phyloP scores from a whole-genome alignment of 2,329 filamentous ascomycete species.

The Alternaria sp. region DNA sequence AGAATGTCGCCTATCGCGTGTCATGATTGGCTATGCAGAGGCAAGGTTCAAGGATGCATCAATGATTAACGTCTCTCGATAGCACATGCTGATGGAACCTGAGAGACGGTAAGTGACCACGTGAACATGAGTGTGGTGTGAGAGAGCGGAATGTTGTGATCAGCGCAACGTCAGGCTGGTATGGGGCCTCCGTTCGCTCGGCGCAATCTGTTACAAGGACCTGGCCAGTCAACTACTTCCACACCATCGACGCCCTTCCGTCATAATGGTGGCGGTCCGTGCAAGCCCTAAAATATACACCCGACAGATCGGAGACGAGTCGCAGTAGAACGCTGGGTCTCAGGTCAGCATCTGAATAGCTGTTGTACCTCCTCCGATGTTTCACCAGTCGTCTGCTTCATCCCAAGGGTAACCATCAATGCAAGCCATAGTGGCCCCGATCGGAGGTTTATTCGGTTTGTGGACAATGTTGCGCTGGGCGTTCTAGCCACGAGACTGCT shows the following conservation, averaged over 20 bases:
- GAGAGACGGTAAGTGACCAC: conserved; percentile 22
- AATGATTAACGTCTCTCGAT: conserved; percentile 27
- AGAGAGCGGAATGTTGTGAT: conserved; percentile 26
- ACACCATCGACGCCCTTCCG: conserved; percentile 13
- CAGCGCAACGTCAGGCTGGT: conserved; percentile 28
- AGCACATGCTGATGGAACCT: conserved; percentile 38
- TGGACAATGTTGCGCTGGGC: conserved; percentile 14
- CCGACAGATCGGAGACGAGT: conserved; percentile 40
- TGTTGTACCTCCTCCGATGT: conserved; percentile 14
- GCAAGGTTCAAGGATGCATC: conserved; percentile 13
- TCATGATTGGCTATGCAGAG: conserved; percentile 37
- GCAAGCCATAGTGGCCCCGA: conserved; percentile 24
- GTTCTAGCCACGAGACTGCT: conserved; percentile 7
- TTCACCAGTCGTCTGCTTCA: conserved; percentile 18
- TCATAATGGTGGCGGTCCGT: conserved; percentile 21
- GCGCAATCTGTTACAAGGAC: conserved; percentile 6
- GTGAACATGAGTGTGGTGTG: conserved; percentile 18
- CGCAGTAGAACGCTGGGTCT: conserved; percentile 28
- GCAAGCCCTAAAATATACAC: conserved; percentile 14
- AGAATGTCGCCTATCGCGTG: conserved; percentile 28
- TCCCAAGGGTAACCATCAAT: conserved; percentile 27
- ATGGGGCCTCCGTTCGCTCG: conserved; percentile 14
- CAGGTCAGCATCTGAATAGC: conserved; percentile 28
- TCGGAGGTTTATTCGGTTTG: conserved; percentile 28
- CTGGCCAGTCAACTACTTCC: conserved; percentile 16